Conservation (phyloP, 192 early-diverging fungal genomes). For the Dissophora ornata region DNA sequence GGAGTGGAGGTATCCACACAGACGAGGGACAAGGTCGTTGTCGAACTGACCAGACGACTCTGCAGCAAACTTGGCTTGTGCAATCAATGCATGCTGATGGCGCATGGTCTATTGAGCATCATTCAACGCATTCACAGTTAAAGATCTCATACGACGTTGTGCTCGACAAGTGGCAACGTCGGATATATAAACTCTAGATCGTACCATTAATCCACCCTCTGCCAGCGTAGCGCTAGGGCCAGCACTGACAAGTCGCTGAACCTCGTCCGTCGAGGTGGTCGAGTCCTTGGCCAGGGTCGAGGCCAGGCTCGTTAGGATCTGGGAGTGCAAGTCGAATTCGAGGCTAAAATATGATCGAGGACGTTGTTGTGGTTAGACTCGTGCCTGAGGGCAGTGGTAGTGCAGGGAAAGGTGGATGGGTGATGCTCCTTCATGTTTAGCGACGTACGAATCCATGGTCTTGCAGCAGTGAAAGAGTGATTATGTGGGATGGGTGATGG, state of each 20-base stretch:
- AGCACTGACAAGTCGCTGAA: slow-evolving; percentile 52
- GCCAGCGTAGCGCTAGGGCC: slow-evolving; percentile 50
- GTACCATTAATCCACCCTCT: slow-evolving; percentile 50
- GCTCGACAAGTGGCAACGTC: no score
- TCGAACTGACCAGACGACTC: slow-evolving; percentile 54
- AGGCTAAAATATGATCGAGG: slow-evolving; percentile 46
- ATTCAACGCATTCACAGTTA: no score
- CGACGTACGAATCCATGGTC: no score
- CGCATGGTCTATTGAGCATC: slow-evolving; percentile 54
- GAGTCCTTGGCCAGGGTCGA: slow-evolving; percentile 61
- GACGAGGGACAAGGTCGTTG: slow-evolving; percentile 47
- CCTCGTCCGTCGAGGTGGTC: slow-evolving; percentile 57
- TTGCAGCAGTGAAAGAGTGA: no score
- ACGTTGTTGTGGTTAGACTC: not conserved
- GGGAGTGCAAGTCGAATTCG: slow-evolving; percentile 66
- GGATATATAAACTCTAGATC: no score
- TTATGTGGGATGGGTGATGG: no score
- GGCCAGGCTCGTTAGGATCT: slow-evolving; percentile 63
- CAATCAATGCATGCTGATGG: slow-evolving; percentile 49
- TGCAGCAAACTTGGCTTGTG: slow-evolving; percentile 51
- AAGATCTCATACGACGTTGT: no score
- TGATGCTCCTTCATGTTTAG: no score
- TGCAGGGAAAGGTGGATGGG: no score
- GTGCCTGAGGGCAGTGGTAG: no score
- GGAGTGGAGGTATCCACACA: slow-evolving; percentile 49